Percentiles rank a stretch among this genome's conserved stretches.
phyloP scores from a whole-genome alignment of 2,329 filamentous ascomycete species.

The Pseudogymnoascus sp. region DNA sequence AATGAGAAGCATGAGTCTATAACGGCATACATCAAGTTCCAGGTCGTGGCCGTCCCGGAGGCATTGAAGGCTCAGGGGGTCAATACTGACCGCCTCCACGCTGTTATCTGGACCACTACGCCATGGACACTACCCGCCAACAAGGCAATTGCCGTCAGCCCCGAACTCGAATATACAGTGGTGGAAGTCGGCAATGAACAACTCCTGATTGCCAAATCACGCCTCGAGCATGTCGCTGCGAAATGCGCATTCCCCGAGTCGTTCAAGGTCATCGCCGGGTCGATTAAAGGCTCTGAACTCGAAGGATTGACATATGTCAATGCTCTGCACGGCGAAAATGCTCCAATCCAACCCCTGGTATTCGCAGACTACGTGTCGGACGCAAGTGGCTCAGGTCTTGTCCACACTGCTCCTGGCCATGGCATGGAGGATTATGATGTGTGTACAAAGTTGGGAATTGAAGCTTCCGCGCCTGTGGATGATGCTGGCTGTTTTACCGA shows the following conservation, averaged over 20 bases:
- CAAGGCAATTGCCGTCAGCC: slow-evolving; percentile 73
- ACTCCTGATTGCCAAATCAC: slow-evolving; percentile 62
- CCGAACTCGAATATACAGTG: slow-evolving; percentile 64
- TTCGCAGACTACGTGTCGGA: slow-evolving; percentile 83
- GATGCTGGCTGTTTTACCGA: slow-evolving; percentile 72
- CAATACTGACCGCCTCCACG: slow-evolving; percentile 40
- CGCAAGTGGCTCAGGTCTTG: slow-evolving; percentile 87
- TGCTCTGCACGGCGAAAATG: slow-evolving; percentile 51
- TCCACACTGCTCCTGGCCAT: slow-evolving; percentile 89
- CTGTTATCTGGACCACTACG: slow-evolving; percentile 97
- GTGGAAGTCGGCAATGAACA: slow-evolving; percentile 49
- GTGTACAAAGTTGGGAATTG: slow-evolving; percentile 61
- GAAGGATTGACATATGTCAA: slow-evolving; percentile 60
- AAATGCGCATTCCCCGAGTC: slow-evolving; percentile 31
- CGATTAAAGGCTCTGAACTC: slow-evolving; percentile 57
- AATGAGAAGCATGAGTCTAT: slow-evolving; percentile 63
- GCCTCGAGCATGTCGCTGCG: slow-evolving; percentile 51
- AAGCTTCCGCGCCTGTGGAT: slow-evolving; percentile 73
- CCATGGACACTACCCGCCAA: slow-evolving; percentile 97
- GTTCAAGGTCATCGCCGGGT: slow-evolving; percentile 40
- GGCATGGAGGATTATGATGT: slow-evolving; percentile 93
- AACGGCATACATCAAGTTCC: slow-evolving; percentile 74
- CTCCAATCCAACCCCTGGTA: slow-evolving; percentile 59
- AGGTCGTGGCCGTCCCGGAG: slow-evolving; percentile 43
- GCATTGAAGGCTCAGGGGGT: slow-evolving; percentile 35